Evolutionary conservation across 345 rosid genomes (phyloP).

Genomic region (Eutrema japonicum): DNA sequence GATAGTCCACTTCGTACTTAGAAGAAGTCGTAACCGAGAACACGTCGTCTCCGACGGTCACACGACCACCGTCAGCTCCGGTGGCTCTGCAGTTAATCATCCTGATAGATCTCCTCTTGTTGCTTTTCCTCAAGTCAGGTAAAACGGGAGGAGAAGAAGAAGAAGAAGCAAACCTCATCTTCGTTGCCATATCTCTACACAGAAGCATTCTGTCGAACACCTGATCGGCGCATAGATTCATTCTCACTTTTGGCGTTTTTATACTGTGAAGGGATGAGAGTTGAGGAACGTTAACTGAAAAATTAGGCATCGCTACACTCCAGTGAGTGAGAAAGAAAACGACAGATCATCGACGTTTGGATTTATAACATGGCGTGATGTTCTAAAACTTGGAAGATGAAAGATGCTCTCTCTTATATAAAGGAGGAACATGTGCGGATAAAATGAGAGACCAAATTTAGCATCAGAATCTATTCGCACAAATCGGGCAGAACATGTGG

Average conservation of each 20-base stretch:
- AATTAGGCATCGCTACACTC: conserved; percentile 18
- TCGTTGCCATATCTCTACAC: conserved; percentile 29
- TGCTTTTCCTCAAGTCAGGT: conserved; percentile 4
- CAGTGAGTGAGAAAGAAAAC: conserved; percentile 14
- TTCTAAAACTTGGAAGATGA: conserved; percentile 2
- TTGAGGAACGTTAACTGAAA: conserved; percentile 34
- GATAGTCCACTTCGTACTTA: conserved; percentile 76
- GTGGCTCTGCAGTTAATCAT: conserved; percentile 45
- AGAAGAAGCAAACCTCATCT: conserved; percentile 12
- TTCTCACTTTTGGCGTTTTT: conserved; percentile 18
- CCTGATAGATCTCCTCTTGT: conserved; percentile 33
- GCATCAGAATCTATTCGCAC: conserved; percentile 23
- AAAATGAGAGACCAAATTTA: conserved; percentile 20
- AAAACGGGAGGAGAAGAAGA: conserved; percentile 6
- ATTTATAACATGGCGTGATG: not conserved
- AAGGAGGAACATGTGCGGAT: conserved; percentile 25
- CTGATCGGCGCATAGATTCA: conserved; percentile 34
- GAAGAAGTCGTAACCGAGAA: conserved; percentile 75
- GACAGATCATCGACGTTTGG: conserved; percentile 13
- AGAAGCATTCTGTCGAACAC: conserved; percentile 41
- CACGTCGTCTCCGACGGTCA: conserved; percentile 53
- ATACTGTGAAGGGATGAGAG: conserved; percentile 25
- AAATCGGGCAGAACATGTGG: not conserved
- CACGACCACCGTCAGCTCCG: conserved; percentile 40
- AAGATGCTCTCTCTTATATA: conserved; percentile 1